Evolutionary conservation across 257 asterid genomes (phyloP).

Genomic region (Striga asiatica): DNA sequence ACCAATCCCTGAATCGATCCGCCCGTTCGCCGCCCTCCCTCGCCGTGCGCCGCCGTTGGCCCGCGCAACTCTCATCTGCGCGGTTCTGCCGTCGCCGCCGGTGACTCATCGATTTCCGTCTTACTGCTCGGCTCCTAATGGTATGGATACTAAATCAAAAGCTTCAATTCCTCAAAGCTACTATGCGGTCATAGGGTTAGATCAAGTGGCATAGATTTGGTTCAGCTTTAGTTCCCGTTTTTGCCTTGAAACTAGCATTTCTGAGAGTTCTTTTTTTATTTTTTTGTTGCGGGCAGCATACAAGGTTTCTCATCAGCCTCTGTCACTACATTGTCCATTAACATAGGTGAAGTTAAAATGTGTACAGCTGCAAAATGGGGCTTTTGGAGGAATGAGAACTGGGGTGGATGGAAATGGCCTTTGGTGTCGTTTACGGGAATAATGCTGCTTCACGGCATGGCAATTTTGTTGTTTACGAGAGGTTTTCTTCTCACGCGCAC

Average conservation of each 20-base stretch:
- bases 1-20: not conserved
- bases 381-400: conserved; percentile 29
- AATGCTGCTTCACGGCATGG: conserved; percentile 47
- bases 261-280: not conserved
- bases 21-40: not conserved
- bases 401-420: conserved; percentile 47
- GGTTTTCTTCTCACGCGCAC: conserved; percentile 96
- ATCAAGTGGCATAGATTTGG: not conserved
- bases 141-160: not conserved
- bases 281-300: not conserved
- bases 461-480: conserved; percentile 63
- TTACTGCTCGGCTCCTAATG: not conserved
- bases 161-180: not conserved
- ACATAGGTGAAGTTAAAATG: not conserved
- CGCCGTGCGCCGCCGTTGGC: too few species aligned
- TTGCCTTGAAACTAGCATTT: not conserved
- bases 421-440: conserved; percentile 41
- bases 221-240: not conserved
- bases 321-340: not conserved
- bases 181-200: not conserved
- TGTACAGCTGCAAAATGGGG: conserved; percentile 9
- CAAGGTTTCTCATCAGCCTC: too few species aligned
- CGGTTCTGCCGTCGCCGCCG: not conserved
- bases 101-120: not conserved
- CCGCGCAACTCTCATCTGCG: too few species aligned